phyloP scores from a whole-genome alignment of 1,284 basidiomycete species.

The Marasmius fiardii region DNA sequence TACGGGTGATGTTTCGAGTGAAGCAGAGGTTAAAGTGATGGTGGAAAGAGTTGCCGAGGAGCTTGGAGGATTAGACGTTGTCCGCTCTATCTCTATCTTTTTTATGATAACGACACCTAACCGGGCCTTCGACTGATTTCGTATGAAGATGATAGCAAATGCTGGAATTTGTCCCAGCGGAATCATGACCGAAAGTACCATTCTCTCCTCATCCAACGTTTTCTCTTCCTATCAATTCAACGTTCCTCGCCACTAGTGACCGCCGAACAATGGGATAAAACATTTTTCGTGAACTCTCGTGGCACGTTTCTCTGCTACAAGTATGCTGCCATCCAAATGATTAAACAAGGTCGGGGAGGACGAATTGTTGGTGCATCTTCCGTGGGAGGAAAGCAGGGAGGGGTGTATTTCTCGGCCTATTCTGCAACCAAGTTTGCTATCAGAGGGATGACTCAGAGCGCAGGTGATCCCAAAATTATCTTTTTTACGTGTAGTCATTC shows the following conservation, averaged over 20 bases:
- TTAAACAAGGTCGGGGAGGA: conserved; percentile 11
- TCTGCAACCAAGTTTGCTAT: conserved; percentile 25
- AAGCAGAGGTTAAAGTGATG: conserved; percentile 33
- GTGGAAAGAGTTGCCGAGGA: conserved; percentile 25
- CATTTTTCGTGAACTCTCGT: conserved; percentile 6
- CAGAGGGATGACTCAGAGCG: conserved; percentile 19
- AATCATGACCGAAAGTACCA: conserved; percentile 24
- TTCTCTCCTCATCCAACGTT: neutral
- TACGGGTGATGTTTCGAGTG: conserved; percentile 30
- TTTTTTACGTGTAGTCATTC: too few relatives aligned
- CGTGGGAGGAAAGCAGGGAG: neutral
- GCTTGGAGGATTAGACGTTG: conserved; percentile 36
- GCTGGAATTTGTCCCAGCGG: conserved; percentile 26
- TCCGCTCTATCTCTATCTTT: conserved; percentile 23
- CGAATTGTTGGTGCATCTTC: conserved; percentile 11
- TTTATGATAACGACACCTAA: neutral
- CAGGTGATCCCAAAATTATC: neutral
- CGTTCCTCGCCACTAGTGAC: neutral
- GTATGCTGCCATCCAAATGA: conserved; percentile 13
- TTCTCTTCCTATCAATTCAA: neutral
- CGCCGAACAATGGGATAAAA: conserved; percentile 3
- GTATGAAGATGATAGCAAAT: conserved; percentile 31
- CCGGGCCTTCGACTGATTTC: neutral
- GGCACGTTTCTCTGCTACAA: conserved; percentile 13
- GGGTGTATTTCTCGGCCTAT: conserved; percentile 9